Base-by-base conservation (phyloP, 495 filamentous ascomycete species). In the Penicillium dipodomyicola region DNA sequence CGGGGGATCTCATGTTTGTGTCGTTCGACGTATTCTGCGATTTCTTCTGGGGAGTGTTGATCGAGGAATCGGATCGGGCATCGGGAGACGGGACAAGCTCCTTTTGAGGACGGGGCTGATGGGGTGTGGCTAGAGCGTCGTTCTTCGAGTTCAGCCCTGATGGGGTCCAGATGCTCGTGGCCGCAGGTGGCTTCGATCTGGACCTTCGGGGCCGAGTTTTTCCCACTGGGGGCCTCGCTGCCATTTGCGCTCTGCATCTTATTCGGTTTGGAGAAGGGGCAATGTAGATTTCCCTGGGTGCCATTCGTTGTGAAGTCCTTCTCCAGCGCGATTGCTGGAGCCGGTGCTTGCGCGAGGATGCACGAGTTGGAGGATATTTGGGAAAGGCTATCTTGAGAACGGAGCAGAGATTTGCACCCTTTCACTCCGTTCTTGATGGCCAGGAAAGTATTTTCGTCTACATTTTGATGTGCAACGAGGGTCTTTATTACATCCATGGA, bases 1-100 rank as follows among this genome's bases (percentile, higher is more conserved):
- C 92, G 80, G 4, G 92, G 92, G 27, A 96, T 83, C 61, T 96
- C 89, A 64, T 96, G 91, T 68, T 96, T 96, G 74, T 96, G 92
- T 22, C 83, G 87, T 68, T 96, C 89, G 52, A 96, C 87, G 64
- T 96, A 96, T 57, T 85, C 78, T 15, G 91, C 92, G 46, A 96
- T 84, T 69, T 96, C 92, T 76, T 95, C 90, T 1, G 92, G 91
- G 1, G 89, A 89, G 67, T 95, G 90, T 68, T 95, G 86, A 65
- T 96, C 86, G 58, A 96, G 73, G 67, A 86, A 95, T 33, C 92
- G 87, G 58, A 96, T 96, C 2, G 92, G 92, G 70, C 92, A 96
- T 65, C 87, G 85, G 30, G 84, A 78, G 54, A 96, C 92, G 1
- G 91, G 92, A 71, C 92, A 96, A 65, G 82, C 87, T 32, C 78